Evolutionary conservation across 441 rosid species (phyloP), one percentile per base, ranked within the genome.

Genomic region (Adansonia madagascariensis): DNA sequence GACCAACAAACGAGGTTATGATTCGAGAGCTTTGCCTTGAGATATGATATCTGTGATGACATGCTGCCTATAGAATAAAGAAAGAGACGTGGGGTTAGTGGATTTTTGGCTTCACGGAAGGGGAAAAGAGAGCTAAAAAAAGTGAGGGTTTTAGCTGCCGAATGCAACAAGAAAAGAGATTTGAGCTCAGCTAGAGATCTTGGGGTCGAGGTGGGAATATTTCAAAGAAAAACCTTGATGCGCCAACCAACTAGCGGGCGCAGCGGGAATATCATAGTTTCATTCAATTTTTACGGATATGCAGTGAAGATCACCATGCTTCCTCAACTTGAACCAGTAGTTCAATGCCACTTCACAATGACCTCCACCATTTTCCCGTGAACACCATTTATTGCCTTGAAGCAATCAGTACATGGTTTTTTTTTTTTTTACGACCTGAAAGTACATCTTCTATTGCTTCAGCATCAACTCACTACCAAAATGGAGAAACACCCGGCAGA

Each of bases 1-100:
- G 70, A 60, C 91, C 91, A 6, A 91, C 85, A 46, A 91, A 75
- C 0, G 88, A 78, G 64, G 88, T 27, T 86, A 27, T 80, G 87
- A 39, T 75, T 84, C 52, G 84, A 79, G 76, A 88, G 86, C 18
- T 63, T 78, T 41, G 46, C n/a, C 12, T 17, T 14, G 24, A 75
- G 44, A 39, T 81, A 68, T 41, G 82, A 61, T 5, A 8, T 4
- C 22, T 15, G 6, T 41, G 50, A 41, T 61, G 66, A 61, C 70
- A 65, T 65, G 69, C 1, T 62, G 44, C 47, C 14, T 39, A 39
- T 9, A 6, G 1, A 22, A 65, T 12, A 22, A 65, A 41, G 24
- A 17, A 43, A 9, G 31, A 24, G 39, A 64, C 1, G 60, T 14
- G 39, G 74, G n/a, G 31, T 27, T 52, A 49, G 17, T 22, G 22